These are phyloP conservation scores for Penicillium bovifimosum DNA, from an alignment of 495 filamentous ascomycete genomes.

Conservation along the genomic window DNA sequence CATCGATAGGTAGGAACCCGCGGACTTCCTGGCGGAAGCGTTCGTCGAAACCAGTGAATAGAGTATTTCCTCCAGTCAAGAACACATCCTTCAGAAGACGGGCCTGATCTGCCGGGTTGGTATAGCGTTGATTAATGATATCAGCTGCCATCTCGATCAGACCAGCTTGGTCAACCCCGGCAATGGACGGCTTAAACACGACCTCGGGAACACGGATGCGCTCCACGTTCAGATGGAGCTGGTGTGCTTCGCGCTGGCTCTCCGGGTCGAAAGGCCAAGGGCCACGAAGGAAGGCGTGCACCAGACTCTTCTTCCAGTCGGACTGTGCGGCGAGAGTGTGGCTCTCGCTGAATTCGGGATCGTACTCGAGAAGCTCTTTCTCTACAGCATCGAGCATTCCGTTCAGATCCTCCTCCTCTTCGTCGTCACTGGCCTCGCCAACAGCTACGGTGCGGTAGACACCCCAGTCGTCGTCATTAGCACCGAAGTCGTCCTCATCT, in stretches of 20 bases:
- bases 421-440: conserved; percentile 67
- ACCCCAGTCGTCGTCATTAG: conserved; percentile 96
- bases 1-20: conserved; percentile 64
- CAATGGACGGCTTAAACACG: conserved; percentile 91
- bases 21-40: conserved; percentile 66
- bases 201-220: conserved; percentile 94
- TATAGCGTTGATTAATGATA: conserved; percentile 74
- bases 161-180: conserved; percentile 90
- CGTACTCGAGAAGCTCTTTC: conserved; percentile 76
- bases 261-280: conserved; percentile 79
- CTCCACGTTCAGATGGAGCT: conserved; percentile 94
- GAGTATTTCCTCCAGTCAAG: conserved; percentile 85
- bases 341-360: conserved; percentile 82
- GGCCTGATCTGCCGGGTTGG: conserved; percentile 49
- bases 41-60: conserved; percentile 84
- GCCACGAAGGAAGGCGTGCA: conserved; percentile 85
- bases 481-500: conserved; percentile 89
- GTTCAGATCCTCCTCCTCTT: conserved; percentile 81
- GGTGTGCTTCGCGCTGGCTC: conserved; percentile 73
- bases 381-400: conserved; percentile 68
- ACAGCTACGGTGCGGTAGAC: conserved; percentile 89
- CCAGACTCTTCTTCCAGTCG: conserved; percentile 86
- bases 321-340: conserved; percentile 85
- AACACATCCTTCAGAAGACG: conserved; percentile 81
- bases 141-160: conserved; percentile 83